Base-by-base conservation (phyloP, 441 rosid genomes). In the California macrophylla region DNA sequence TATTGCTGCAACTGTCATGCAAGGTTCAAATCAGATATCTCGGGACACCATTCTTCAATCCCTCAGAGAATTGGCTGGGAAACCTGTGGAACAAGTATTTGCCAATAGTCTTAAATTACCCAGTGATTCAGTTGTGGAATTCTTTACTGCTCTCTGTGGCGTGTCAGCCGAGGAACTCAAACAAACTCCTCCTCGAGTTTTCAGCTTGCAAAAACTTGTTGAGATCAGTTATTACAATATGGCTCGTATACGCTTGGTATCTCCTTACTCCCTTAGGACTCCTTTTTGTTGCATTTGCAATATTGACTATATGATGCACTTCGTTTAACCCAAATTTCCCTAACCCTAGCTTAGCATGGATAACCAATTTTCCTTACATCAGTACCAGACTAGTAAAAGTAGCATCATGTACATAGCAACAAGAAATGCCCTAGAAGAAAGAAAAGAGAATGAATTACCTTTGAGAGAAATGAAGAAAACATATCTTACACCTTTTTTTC, bases 141-240 rank as follows among this genome's bases (percentile, higher is more conserved):
- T 95, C 82, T 91, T 95, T 79, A 95, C 86, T 83, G 99, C 99
- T 72, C 88, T 95, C 4, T 95, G 99, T 76, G 97, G 98, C 66
- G 96, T 95, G 50, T 95, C 99, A 29, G 97, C 96, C 56, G 98
- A 95, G 84, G 99, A 95, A 73, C 80, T 95, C 63, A 95, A 83
- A 81, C 99, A 95, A 86, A 85, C 85, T 76, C 99, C 99, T 76
- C 94, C 99, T 72, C 96, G 99, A 68, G 99, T 92, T 75, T 95
- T 89, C 89, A 92, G 99, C 83, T 80, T 95, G 87, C 99, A 95
- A 82, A 95, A 95, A 78, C 98, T 95, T 76, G 96, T 92, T 60
- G 98, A 95, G 90, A 95, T 95, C 78, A 95, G 99, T 82, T 95
- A 95, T 81, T 95, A 95, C 88, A 95, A 95, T 75, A 95, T 88